These are phyloP conservation scores for Caryopteris hybrid DNA, from an alignment of 305 asterid genomes.

Conservation along the genomic window DNA sequence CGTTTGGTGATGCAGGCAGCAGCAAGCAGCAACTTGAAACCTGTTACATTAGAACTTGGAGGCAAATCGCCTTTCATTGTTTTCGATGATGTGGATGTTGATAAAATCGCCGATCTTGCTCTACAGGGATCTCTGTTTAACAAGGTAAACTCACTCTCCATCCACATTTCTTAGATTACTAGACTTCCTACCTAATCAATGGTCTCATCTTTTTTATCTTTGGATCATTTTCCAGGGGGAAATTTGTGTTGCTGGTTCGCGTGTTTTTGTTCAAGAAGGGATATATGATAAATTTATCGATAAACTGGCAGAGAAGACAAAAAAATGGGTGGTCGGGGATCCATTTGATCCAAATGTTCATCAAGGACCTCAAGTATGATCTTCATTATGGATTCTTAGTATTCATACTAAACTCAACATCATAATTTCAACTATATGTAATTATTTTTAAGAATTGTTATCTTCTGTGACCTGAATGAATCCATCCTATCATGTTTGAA, in stretches of 20 bases:
- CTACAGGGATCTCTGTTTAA: constrained; percentile 41
- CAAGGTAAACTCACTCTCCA: constrained; percentile 37
- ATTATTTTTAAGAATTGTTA: background rate
- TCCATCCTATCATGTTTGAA: background rate
- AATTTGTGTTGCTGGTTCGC: constrained; percentile 72
- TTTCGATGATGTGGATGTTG: constrained; percentile 66
- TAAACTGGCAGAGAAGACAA: constrained; percentile 47
- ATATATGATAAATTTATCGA: constrained; percentile 48
- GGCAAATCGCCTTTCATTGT: constrained; percentile 68
- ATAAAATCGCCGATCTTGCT: constrained; percentile 46
- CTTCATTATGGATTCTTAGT: background rate
- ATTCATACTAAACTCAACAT: background rate
- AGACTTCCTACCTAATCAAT: background rate
- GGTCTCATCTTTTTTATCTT: background rate
- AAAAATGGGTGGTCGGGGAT: constrained; percentile 61
- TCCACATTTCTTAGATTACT: background rate
- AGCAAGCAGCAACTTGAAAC: constrained; percentile 64
- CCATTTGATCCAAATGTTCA: constrained; percentile 58
- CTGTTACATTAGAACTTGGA: constrained; percentile 72
- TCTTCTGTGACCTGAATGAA: background rate
- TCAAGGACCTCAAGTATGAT: constrained; percentile 73
- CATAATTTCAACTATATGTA: background rate
- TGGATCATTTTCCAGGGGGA: constrained; percentile 47
- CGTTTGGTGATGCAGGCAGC: constrained; percentile 77
- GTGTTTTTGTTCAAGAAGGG: constrained; percentile 72